These are phyloP conservation scores for Epichloe uncinata DNA, from an alignment of 2,329 filamentous ascomycete species.

Conservation along the genomic window DNA sequence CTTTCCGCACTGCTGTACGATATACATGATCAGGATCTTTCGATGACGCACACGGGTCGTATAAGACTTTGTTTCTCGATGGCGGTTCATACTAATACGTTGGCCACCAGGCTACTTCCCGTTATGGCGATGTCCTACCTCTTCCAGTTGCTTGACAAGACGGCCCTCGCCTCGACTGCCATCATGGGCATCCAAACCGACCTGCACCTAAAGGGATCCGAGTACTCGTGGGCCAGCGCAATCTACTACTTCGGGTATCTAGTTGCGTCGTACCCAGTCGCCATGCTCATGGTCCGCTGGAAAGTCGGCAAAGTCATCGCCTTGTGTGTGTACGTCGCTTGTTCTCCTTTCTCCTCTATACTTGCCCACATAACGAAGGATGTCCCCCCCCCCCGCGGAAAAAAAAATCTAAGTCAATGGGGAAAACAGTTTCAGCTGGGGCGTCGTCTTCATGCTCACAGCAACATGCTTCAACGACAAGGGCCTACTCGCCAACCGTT, in stretches of 20 bases:
- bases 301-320: constrained; percentile 16
- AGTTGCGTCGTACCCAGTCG: constrained; percentile 15
- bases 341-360: not conserved
- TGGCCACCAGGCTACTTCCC: constrained; percentile 31
- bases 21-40: no score
- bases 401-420: not conserved
- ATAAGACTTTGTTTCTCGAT: no score
- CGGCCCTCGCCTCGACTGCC: constrained; percentile 36
- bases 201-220: constrained; percentile 30
- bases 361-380: not conserved
- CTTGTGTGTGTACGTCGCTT: constrained; percentile 8
- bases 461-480: constrained; percentile 21
- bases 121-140: constrained; percentile 39
- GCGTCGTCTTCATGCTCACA: constrained; percentile 28
- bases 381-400: not conserved
- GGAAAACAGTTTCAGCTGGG: constrained; percentile 17
- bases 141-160: constrained; percentile 50
- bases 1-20: not conserved
- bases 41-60: no score
- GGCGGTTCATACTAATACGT: no score
- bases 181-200: constrained; percentile 35
- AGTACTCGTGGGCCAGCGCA: constrained; percentile 37
- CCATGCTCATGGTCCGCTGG: constrained; percentile 13
- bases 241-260: constrained; percentile 42
- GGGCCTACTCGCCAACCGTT: constrained; percentile 18